A percentile compares a stretch with the other conserved stretches of the same genome.
phyloP scores from a whole-genome alignment of 2,329 filamentous ascomycete genomes.

The Lachnellula willkommii region DNA sequence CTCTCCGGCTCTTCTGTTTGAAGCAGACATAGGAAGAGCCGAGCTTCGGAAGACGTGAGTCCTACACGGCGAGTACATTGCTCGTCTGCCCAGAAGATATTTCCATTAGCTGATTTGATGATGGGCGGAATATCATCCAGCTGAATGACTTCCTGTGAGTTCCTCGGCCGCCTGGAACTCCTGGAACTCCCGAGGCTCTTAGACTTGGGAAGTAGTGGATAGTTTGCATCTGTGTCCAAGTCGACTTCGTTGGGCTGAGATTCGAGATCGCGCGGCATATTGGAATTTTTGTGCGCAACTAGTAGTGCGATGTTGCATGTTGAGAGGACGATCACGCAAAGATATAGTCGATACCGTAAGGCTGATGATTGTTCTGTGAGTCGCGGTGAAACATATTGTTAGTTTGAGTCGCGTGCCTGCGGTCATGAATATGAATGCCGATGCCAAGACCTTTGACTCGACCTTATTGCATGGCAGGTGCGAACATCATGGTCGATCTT shows the following conservation, averaged over 20 bases:
- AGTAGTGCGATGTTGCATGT: slow-evolving; percentile 5
- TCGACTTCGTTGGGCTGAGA: slow-evolving; percentile 7
- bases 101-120: slow-evolving; percentile 22
- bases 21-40: slow-evolving; percentile 18
- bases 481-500: not conserved
- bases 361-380: not conserved
- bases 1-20: slow-evolving; percentile 19
- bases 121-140: slow-evolving; percentile 23
- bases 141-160: slow-evolving; percentile 11
- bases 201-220: slow-evolving; percentile 15
- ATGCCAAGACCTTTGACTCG: too few relatives aligned
- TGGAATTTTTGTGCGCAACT: not conserved
- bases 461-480: not conserved
- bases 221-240: slow-evolving; percentile 4
- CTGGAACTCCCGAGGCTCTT: not conserved
- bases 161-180: slow-evolving; percentile 1
- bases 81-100: slow-evolving; percentile 25
- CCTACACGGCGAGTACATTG: slow-evolving; percentile 21
- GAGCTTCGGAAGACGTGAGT: slow-evolving; percentile 20
- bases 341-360: not conserved
- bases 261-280: slow-evolving; percentile 10
- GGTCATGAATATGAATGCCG: too few relatives aligned
- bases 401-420: not conserved
- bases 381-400: not conserved
- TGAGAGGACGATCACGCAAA: not conserved